phyloP scores from a whole-genome alignment of 1,284 basidiomycete genomes.

The Malassezia equina region DNA sequence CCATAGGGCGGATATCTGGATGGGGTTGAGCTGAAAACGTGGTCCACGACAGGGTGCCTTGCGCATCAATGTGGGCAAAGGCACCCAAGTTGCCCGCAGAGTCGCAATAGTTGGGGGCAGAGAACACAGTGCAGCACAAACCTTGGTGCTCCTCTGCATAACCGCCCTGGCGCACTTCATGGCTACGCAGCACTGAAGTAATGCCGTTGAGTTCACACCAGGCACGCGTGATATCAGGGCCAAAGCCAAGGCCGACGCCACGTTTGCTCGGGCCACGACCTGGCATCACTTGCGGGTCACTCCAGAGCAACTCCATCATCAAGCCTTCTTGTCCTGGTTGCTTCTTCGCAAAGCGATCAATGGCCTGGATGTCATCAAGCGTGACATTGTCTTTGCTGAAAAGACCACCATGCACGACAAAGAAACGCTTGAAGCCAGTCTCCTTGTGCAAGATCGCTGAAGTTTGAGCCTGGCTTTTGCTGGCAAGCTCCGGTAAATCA shows the following conservation, averaged over 20 bases:
- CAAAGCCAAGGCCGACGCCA: constrained; percentile 89
- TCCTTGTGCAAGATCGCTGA: constrained; percentile 65
- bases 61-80: constrained; percentile 58
- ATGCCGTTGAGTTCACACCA: constrained; percentile 83
- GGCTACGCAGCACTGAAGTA: constrained; percentile 81
- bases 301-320: constrained; percentile 64
- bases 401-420: constrained; percentile 81
- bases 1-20: constrained; percentile 84
- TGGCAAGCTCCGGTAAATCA: constrained; percentile 27
- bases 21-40: constrained; percentile 77
- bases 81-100: constrained; percentile 51
- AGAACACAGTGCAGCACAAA: constrained; percentile 68
- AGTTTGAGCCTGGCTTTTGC: constrained; percentile 27
- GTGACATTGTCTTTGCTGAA: constrained; percentile 90
- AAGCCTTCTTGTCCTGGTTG: constrained; percentile 91
- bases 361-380: constrained; percentile 78
- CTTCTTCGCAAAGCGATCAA: constrained; percentile 66
- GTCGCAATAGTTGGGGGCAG: constrained; percentile 47
- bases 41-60: constrained; percentile 63
- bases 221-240: constrained; percentile 56
- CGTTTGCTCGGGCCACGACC: constrained; percentile 96
- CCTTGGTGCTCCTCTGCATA: constrained; percentile 83
- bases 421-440: constrained; percentile 69
- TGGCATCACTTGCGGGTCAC: constrained; percentile 77
- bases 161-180: constrained; percentile 84